These are phyloP conservation scores for Dactylellina leptospora DNA, from an alignment of 2,329 filamentous ascomycete species.

Conservation along the genomic window DNA sequence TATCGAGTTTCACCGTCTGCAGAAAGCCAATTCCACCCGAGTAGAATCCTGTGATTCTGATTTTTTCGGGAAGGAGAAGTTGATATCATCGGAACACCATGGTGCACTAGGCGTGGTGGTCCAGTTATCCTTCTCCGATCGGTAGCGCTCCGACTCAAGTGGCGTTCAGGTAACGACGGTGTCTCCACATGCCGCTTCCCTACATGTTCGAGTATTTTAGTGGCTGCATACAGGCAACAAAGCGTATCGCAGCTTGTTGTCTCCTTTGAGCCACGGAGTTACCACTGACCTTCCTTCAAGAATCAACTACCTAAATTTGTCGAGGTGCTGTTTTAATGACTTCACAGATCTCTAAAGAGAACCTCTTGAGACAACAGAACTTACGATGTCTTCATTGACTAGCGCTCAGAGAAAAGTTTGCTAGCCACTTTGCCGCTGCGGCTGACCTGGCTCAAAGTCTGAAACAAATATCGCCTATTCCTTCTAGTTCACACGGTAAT, in stretches of 20 bases:
- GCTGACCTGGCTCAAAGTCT: conserved; percentile 15
- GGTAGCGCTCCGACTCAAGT: conserved; percentile 11
- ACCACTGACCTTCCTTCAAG: too few relatives aligned
- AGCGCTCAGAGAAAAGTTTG: conserved; percentile 11
- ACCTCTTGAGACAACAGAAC: too few relatives aligned
- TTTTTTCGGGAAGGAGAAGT: conserved; percentile 24
- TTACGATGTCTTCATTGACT: background rate
- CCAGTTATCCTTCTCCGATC: background rate
- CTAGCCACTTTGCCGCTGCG: conserved; percentile 40
- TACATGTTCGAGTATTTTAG: too few relatives aligned
- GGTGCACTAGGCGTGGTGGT: background rate
- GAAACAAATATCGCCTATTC: conserved; percentile 31
- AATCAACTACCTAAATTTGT: too few relatives aligned
- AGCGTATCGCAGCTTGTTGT: too few relatives aligned
- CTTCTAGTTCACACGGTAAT: too few relatives aligned
- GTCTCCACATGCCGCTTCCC: conserved; percentile 9
- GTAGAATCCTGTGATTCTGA: conserved; percentile 9
- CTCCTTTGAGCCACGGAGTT: too few relatives aligned
- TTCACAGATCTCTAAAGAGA: too few relatives aligned
- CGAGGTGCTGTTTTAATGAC: too few relatives aligned
- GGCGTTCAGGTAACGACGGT: conserved; percentile 1
- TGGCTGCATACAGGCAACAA: too few relatives aligned
- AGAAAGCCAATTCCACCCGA: conserved; percentile 13
- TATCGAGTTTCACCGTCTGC: conserved; percentile 32
- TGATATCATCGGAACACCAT: conserved; percentile 11